phyloP scores from a whole-genome alignment of 805 yeast species.

The Candida chilensis region DNA sequence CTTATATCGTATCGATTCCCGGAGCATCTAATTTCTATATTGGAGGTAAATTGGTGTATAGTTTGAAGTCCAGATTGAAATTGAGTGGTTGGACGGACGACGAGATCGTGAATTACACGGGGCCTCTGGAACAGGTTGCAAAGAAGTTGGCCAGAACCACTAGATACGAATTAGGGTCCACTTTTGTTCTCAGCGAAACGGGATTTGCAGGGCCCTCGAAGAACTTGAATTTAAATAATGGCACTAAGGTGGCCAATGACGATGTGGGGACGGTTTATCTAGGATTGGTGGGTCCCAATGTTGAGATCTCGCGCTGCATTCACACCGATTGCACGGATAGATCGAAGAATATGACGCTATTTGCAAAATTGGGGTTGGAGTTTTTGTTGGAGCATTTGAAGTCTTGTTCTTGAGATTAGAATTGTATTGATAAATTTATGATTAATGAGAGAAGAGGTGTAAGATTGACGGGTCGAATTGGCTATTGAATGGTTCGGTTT shows the following conservation, averaged over 20 bases:
- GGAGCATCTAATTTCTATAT: conserved; percentile 81
- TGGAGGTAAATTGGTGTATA: conserved; percentile 77
- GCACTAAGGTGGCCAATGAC: conserved; percentile 11
- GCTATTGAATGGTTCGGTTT: no score
- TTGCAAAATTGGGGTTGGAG: conserved; percentile 60
- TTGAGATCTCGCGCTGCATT: conserved; percentile 36
- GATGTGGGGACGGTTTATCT: conserved; percentile 62
- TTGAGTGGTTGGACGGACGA: conserved; percentile 71
- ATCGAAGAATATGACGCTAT: conserved; percentile 62
- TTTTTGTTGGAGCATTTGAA: conserved; percentile 45
- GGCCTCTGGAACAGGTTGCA: conserved; percentile 74
- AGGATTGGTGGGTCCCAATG: conserved; percentile 61
- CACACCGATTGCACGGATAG: conserved; percentile 44
- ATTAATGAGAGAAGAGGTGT: no score
- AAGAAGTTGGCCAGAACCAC: conserved; percentile 70
- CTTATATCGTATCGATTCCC: conserved; percentile 72
- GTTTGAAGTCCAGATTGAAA: conserved; percentile 64
- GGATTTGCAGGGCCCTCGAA: conserved; percentile 79
- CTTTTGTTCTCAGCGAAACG: conserved; percentile 75
- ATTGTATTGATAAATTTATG: no score
- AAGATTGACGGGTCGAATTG: no score
- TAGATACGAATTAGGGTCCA: conserved; percentile 72
- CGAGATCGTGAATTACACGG: conserved; percentile 68
- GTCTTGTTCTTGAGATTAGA: no score
- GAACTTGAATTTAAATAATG: conserved; percentile 26